Conservation (phyloP, 768 basidiomycete genomes). For the Termitomyces sp. region DNA sequence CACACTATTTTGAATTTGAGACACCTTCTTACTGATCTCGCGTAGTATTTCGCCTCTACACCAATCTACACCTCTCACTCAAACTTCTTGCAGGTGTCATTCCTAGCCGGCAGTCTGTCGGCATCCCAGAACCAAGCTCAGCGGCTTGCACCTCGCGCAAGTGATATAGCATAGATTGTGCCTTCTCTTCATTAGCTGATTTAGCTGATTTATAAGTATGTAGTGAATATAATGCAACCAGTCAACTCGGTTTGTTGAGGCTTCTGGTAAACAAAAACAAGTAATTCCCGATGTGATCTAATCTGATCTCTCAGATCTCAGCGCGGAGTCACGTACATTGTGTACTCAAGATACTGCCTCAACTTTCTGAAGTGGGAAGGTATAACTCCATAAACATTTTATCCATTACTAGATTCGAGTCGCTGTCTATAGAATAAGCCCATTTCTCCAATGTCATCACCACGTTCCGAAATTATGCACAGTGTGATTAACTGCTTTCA, state of each 20-base stretch:
- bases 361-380: conserved; percentile 28
- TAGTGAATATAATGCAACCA: background rate
- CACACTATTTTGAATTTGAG: conserved; percentile 82
- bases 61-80: conserved; percentile 93
- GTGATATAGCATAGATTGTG: conserved; percentile 40
- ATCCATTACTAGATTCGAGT: background rate
- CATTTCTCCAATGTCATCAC: conserved; percentile 68
- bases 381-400: conserved; percentile 2
- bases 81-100: conserved; percentile 93
- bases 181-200: conserved; percentile 80
- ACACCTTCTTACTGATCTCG: conserved; percentile 94
- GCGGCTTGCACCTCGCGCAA: conserved; percentile 96
- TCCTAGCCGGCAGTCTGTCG: conserved; percentile 78
- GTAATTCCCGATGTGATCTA: background rate
- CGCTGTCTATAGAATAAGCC: conserved; percentile 42
- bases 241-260: background rate
- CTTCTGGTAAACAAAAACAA: too few relatives aligned
- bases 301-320: background rate
- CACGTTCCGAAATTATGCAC: conserved; percentile 48
- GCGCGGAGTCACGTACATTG: too few relatives aligned
- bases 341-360: conserved; percentile 16
- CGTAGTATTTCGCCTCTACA: conserved; percentile 92
- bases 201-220: background rate
- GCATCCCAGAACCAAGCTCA: conserved; percentile 87
- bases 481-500: background rate